Base-by-base conservation (phyloP, 2,329 filamentous ascomycete species). In the Trichoderma koningii region DNA sequence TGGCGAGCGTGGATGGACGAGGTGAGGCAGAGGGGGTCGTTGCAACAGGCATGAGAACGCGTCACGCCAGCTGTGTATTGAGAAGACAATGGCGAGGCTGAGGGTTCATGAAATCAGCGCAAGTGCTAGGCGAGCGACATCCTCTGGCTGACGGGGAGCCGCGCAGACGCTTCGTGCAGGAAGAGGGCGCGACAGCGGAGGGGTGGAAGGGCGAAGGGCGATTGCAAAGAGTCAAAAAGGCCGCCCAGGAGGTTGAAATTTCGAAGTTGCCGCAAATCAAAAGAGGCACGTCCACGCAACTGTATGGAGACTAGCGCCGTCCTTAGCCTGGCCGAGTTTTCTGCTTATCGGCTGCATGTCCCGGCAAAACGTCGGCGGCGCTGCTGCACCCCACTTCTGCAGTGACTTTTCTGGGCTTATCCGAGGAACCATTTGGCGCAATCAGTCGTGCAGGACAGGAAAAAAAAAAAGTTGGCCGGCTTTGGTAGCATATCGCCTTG, bases 1-100 rank as follows among this genome's bases (percentile, higher is more conserved):
- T 97, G 83, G 88, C 83, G 81, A 91, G 85, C 85, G 88, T 88
- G 82, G 92, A 89, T 83, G 90, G 87, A 86, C 88, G 87, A 84
- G 89, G 85, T 76, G 81, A 79, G 79, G 89, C 84, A 80, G 87
- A 85, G 77, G 85, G 84, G 72, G 87, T 85, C 81, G 91, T 89
- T 82, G 91, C 88, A 86, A 91, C 86, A 89, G 89, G 89, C 92
- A 96, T 96, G 85, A 92, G 90, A 71, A 71, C 73, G 74, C 73
- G 73, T 74, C 69, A 70, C 70, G 68, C 68, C 65, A 48, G 75
- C 3, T 81, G 80, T 79, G 73, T 74, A 76, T 73, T 73, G 72
- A 66, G 66, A n/a, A n/a, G 69, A 68, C 69, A 70, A 71, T 72
- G 70, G 71, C 19, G 28, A 34, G 14, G 38, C 45, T 19, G 17